Conservation (phyloP, 2,329 filamentous ascomycete species). For the Exophiala xenobiotica region DNA sequence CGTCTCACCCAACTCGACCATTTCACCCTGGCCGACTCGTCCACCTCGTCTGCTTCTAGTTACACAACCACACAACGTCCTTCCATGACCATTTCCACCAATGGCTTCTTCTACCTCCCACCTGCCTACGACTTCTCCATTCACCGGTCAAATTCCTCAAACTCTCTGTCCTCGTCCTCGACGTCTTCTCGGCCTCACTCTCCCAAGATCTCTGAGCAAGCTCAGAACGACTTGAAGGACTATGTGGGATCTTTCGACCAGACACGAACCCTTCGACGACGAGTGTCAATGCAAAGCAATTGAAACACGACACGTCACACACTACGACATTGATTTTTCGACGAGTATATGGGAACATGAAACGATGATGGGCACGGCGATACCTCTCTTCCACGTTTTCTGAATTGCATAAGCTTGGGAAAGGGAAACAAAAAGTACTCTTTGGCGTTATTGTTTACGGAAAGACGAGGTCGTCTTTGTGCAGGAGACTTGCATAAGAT, state of each 20-base stretch:
- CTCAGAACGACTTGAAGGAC: slow-evolving; percentile 74
- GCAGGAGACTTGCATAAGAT: not conserved
- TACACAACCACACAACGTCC: slow-evolving; percentile 44
- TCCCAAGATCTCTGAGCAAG: slow-evolving; percentile 74
- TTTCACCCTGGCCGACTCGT: slow-evolving; percentile 35
- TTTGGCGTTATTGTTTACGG: not conserved
- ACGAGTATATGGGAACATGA: not conserved
- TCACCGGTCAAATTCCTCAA: slow-evolving; percentile 36
- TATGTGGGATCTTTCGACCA: slow-evolving; percentile 91
- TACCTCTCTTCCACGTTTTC: not conserved
- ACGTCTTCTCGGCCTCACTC: slow-evolving; percentile 59
- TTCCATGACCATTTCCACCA: slow-evolving; percentile 36
- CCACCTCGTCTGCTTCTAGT: slow-evolving; percentile 34
- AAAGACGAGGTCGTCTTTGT: not conserved
- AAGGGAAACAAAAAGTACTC: not conserved
- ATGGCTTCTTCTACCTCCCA: slow-evolving; percentile 66
- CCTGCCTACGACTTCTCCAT: slow-evolving; percentile 74
- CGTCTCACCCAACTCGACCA: slow-evolving; percentile 78
- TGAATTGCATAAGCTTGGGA: not conserved
- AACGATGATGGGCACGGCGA: not conserved
- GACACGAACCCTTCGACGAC: slow-evolving; percentile 55
- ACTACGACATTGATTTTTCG: not conserved
- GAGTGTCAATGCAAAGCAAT: slow-evolving; percentile 32
- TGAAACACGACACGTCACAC: slow-evolving; percentile 12
- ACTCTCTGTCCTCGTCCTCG: slow-evolving; percentile 50